Conservation (phyloP, 352 stramenopile genomes). For the Globisporangium apiculatum region DNA sequence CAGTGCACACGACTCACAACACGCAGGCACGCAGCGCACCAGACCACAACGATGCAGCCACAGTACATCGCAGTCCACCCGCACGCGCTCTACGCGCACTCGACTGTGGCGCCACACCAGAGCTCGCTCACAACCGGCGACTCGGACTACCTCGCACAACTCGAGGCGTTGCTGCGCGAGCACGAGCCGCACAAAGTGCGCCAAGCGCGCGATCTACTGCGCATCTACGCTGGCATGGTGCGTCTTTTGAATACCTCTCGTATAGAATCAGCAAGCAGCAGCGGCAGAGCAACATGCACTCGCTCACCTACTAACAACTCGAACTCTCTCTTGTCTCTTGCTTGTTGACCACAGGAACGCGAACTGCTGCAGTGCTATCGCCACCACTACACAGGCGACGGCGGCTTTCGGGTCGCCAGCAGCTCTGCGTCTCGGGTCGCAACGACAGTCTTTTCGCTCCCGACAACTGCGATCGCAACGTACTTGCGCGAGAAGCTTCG, state of each 20-base stretch:
- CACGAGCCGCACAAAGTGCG: constrained; percentile 40
- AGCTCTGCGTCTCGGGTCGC: constrained; percentile 6
- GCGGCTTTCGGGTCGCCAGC: constrained; percentile 30
- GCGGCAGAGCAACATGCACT: too few relatives aligned
- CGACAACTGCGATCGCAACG: constrained; percentile 42
- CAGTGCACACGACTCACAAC: background rate
- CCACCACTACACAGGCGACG: constrained; percentile 47
- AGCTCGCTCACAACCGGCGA: background rate
- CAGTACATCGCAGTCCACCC: background rate
- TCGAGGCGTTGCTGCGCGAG: constrained; percentile 32
- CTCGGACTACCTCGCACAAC: constrained; percentile 16
- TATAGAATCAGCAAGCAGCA: too few relatives aligned
- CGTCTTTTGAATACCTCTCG: background rate
- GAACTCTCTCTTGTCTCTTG: too few relatives aligned
- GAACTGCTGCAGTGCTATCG: constrained; percentile 62
- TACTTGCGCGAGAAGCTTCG: constrained; percentile 48
- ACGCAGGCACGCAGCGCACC: background rate
- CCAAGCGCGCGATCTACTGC: constrained; percentile 29
- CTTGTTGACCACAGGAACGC: constrained; percentile 20
- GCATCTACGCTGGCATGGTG: constrained; percentile 43
- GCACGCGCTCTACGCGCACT: background rate
- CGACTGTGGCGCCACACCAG: background rate
- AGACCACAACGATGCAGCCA: background rate
- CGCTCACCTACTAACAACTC: too few relatives aligned
- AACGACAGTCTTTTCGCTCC: constrained; percentile 35